Evolutionary conservation across 495 filamentous ascomycete genomes (phyloP).

Genomic region (Podospora comata): DNA sequence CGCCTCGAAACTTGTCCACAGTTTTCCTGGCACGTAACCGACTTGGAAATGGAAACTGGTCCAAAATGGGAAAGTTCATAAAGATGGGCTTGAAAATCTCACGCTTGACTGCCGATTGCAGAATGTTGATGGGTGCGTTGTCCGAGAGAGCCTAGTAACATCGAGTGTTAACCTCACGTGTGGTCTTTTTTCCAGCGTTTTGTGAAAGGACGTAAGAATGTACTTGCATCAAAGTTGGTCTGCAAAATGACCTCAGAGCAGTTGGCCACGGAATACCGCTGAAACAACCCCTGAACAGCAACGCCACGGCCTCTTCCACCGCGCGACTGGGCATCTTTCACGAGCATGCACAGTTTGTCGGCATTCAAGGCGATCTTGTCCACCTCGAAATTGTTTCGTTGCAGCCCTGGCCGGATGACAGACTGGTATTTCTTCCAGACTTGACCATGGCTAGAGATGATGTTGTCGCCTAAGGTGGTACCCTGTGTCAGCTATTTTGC

Average conservation of each 20-base stretch:
- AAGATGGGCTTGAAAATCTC: slow-evolving; percentile 42
- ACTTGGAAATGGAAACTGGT: slow-evolving; percentile 29
- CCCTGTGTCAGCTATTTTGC: not conserved
- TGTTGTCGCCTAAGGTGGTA: slow-evolving; percentile 15
- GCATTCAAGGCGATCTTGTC: slow-evolving; percentile 13
- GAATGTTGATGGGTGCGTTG: slow-evolving; percentile 29
- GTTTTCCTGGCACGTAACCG: slow-evolving; percentile 19
- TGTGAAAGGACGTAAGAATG: too few relatives aligned
- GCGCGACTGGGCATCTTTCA: slow-evolving; percentile 13
- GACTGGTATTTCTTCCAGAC: slow-evolving; percentile 18
- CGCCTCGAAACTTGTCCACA: slow-evolving; percentile 16
- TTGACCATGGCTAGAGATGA: slow-evolving; percentile 20
- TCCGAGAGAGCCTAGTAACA: slow-evolving; percentile 15
- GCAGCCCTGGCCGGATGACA: slow-evolving; percentile 19
- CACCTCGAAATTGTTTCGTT: slow-evolving; percentile 16
- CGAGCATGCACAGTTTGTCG: slow-evolving; percentile 6
- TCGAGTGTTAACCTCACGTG: not conserved
- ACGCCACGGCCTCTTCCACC: slow-evolving; percentile 14
- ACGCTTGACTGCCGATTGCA: slow-evolving; percentile 33
- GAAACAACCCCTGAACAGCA: slow-evolving; percentile 19
- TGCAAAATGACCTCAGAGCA: slow-evolving; percentile 23
- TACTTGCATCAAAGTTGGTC: slow-evolving; percentile 17
- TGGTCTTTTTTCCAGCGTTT: not conserved
- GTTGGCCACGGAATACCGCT: slow-evolving; percentile 23
- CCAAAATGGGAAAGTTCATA: slow-evolving; percentile 38